Conservation (phyloP, 768 basidiomycete species). For the Russula griseocarnosa region DNA sequence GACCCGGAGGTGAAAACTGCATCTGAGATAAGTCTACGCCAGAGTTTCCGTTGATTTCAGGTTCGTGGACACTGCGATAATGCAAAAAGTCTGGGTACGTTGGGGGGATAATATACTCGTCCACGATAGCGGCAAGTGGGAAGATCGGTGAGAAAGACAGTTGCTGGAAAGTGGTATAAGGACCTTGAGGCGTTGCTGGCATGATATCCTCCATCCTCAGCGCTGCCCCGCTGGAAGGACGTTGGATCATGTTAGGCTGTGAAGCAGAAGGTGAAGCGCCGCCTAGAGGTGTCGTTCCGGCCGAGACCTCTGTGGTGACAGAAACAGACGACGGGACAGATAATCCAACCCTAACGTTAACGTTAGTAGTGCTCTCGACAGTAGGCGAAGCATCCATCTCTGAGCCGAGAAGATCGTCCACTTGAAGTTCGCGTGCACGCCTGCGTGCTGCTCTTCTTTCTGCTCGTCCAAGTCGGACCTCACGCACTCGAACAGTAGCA, state of each 20-base stretch:
- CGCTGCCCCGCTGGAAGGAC: slow-evolving; percentile 32
- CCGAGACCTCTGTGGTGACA: slow-evolving; percentile 38
- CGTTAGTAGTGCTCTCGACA: slow-evolving; percentile 47
- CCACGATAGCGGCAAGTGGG: slow-evolving; percentile 82
- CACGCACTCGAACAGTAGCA: slow-evolving; percentile 89
- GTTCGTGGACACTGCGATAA: slow-evolving; percentile 62
- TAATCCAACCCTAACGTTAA: slow-evolving; percentile 47
- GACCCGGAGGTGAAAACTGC: slow-evolving; percentile 75
- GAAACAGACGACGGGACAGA: slow-evolving; percentile 50
- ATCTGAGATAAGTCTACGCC: slow-evolving; percentile 50
- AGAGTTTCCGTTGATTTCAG: slow-evolving; percentile 44
- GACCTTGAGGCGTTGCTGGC: slow-evolving; percentile 63
- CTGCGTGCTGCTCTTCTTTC: slow-evolving; percentile 82
- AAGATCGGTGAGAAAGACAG: slow-evolving; percentile 80
- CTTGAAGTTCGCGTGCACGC: slow-evolving; percentile 63
- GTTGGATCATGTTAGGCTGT: slow-evolving; percentile 30
- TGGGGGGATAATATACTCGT: slow-evolving; percentile 89
- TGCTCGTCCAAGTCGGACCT: slow-evolving; percentile 85
- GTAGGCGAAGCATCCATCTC: slow-evolving; percentile 43
- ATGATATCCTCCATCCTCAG: slow-evolving; percentile 63
- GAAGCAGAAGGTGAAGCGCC: slow-evolving; percentile 25
- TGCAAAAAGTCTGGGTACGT: slow-evolving; percentile 78
- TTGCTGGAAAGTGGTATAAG: slow-evolving; percentile 92
- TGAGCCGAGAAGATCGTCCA: slow-evolving; percentile 43
- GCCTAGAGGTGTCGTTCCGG: slow-evolving; percentile 37